Evolutionary conservation across 73 alveolate genomes (phyloP), one percentile per base, ranked within the genome.

Genomic region (Symbiodinium natans): DNA sequence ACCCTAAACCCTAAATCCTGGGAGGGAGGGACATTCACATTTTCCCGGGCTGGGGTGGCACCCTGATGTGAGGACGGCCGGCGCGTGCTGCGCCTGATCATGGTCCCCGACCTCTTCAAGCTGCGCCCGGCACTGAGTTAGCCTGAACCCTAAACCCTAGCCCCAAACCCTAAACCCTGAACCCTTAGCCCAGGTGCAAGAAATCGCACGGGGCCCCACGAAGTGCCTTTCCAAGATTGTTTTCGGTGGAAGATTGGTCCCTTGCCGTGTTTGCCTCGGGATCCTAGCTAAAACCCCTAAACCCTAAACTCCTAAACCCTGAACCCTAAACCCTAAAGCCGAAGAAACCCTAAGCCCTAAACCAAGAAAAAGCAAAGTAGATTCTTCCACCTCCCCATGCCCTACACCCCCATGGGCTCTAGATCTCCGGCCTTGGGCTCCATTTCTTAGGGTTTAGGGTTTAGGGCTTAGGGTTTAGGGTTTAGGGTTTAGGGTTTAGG

Each of bases 31-130:
- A n/a, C n/a, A n/a, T n/a, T n/a, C n/a, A n/a, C n/a, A n/a, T n/a
- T n/a, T n/a, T n/a, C n/a, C n/a, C n/a, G n/a, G n/a, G n/a, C n/a
- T n/a, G n/a, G n/a, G n/a, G n/a, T n/a, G n/a, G n/a, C n/a, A 46
- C 59, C 59, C 59, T 9, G 13, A 9, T 46, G 59, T 46, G 80
- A 63, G 80, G 80, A 63, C 27, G 80, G 80, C 36, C 33, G 80
- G 80, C 80, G 80, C 80, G 80, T 29, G 21, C 80, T 63, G 80
- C 80, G 80, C 36, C 80, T 63, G 36, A 27, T 63, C 80, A 63
- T 63, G 80, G 80, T 63, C 36, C 38, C 80, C 38, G 80, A 63
- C 38, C 80, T 63, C 80, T 63, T 63, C 40, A 63, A 27, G 80
- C 9, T 63, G 40, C 80, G 80, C 19, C 13, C 40, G 0, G 1